phyloP scores from a whole-genome alignment of 2,329 filamentous ascomycete genomes.

The Claviceps digitariae region DNA sequence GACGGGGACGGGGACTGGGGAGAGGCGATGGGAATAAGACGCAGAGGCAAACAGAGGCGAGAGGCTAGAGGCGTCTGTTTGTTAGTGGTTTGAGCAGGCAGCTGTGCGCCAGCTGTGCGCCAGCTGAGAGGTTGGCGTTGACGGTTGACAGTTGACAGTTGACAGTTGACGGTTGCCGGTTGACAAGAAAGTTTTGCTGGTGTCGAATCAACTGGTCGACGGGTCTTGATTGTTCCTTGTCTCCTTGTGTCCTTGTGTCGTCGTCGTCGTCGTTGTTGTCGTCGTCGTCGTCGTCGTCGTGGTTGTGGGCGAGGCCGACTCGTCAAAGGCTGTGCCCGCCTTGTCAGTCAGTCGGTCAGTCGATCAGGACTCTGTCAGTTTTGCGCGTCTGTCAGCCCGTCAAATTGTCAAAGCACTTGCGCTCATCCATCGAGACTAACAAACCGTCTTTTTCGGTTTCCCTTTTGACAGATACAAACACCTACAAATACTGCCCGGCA shows the following conservation, averaged over 20 bases:
- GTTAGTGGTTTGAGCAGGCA: not conserved
- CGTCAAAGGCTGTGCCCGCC: not conserved
- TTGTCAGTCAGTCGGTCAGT: not conserved
- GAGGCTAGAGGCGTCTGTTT: not conserved
- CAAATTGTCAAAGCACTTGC: not conserved
- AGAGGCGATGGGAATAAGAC: conserved; percentile 8
- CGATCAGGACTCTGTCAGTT: too few species aligned
- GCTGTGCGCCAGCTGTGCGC: not conserved
- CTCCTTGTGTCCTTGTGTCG: not conserved
- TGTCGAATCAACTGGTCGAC: not conserved
- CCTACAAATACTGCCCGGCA: not conserved
- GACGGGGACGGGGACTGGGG: conserved; percentile 4
- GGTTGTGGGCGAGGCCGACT: not conserved
- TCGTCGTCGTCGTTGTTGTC: not conserved
- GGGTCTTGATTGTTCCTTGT: not conserved
- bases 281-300: not conserved
- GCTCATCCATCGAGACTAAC: not conserved
- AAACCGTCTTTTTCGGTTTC: not conserved
- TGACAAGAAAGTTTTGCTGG: not conserved
- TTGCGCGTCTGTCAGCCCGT: not conserved
- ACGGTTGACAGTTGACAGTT: not conserved
- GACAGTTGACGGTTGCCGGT: too few species aligned
- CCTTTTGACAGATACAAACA: not conserved
- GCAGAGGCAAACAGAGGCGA: not conserved
- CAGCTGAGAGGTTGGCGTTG: not conserved